phyloP scores from a whole-genome alignment of 768 basidiomycete genomes.

The Galerina marginata region DNA sequence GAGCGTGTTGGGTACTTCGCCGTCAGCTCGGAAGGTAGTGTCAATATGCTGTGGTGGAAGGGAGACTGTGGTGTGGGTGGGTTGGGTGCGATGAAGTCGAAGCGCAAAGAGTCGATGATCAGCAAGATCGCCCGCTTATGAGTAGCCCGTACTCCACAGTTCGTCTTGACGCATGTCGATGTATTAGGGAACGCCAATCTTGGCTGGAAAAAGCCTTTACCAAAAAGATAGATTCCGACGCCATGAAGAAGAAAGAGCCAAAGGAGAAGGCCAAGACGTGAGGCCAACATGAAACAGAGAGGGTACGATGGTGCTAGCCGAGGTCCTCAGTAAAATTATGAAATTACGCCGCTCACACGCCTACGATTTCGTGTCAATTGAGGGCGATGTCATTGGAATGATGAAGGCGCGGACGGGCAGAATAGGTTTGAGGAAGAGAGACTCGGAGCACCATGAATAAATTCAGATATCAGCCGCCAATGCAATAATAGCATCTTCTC shows the following conservation, averaged over 20 bases:
- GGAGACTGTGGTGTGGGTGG: conserved; percentile 66
- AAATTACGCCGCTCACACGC: too few species aligned
- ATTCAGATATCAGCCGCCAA: too few species aligned
- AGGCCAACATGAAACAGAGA: background rate
- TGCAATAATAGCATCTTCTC: too few species aligned
- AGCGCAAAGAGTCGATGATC: conserved; percentile 91
- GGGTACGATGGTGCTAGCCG: too few species aligned
- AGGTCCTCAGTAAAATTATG: too few species aligned
- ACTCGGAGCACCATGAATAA: too few species aligned
- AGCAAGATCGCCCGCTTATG: conserved; percentile 84
- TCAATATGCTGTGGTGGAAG: conserved; percentile 83
- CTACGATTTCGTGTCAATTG: too few species aligned
- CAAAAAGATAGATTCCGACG: conserved; percentile 87
- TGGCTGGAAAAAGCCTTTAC: conserved; percentile 86
- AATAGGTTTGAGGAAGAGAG: too few species aligned
- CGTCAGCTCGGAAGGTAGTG: conserved; percentile 77
- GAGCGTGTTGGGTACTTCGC: conserved; percentile 68
- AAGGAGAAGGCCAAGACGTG: conserved; percentile 37
- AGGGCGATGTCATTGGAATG: too few species aligned
- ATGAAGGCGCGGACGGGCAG: too few species aligned
- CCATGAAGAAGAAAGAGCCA: conserved; percentile 74
- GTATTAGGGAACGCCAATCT: conserved; percentile 69
- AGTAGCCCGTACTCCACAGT: conserved; percentile 61
- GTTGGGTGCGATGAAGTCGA: conserved; percentile 86
- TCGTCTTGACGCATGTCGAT: conserved; percentile 43